These are phyloP conservation scores for Populus euphratica DNA, from an alignment of 345 rosid species.

Conservation along the genomic window DNA sequence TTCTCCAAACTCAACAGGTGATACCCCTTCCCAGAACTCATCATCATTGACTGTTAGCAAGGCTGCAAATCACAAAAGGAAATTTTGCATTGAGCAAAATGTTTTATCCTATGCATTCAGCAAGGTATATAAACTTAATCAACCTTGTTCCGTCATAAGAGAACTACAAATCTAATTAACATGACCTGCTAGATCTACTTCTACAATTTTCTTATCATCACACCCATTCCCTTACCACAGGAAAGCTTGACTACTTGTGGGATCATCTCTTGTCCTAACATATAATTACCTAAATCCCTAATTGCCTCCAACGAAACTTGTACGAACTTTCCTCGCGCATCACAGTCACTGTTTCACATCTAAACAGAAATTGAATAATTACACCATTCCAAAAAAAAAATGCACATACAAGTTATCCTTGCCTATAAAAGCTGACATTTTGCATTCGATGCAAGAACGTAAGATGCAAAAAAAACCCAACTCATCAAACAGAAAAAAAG, in stretches of 20 bases:
- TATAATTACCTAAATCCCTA: neutral
- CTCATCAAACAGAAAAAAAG: neutral
- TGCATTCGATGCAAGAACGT: neutral
- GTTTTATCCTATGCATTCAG: neutral
- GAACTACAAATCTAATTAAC: neutral
- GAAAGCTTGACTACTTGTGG: neutral
- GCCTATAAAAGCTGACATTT: neutral
- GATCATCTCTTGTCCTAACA: neutral
- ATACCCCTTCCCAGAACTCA: slow-evolving; percentile 92
- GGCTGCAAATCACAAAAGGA: slow-evolving; percentile 42
- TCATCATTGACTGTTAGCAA: slow-evolving; percentile 69
- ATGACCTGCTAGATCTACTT: neutral
- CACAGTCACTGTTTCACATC: neutral
- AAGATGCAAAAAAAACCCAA: neutral
- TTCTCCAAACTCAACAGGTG: slow-evolving; percentile 84
- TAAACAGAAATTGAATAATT: neutral
- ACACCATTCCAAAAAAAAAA: neutral
- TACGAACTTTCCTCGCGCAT: neutral
- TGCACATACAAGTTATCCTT: neutral
- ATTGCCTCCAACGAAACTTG: neutral
- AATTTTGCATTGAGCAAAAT: neutral
- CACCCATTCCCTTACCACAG: neutral
- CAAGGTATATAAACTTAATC: neutral
- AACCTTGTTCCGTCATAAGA: neutral
- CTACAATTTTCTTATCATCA: neutral